phyloP scores from a whole-genome alignment of 768 basidiomycete genomes.

The Mycena rosella region DNA sequence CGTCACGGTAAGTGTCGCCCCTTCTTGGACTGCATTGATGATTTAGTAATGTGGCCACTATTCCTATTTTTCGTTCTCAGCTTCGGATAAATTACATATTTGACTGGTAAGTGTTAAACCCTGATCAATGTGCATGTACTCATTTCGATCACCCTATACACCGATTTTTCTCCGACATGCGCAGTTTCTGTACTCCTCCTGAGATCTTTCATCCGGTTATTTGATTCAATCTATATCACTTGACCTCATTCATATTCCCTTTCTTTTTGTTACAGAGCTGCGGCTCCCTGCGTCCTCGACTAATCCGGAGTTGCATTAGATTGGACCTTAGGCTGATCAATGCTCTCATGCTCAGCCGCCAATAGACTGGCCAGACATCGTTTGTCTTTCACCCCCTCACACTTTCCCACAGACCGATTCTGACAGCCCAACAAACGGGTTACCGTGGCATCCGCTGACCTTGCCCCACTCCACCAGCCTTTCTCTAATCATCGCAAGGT shows the following conservation, averaged over 20 bases:
- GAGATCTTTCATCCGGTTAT: slow-evolving; percentile 13
- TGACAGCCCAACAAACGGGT: slow-evolving; percentile 15
- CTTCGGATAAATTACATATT: slow-evolving; percentile 8
- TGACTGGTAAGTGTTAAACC: slow-evolving; percentile 10
- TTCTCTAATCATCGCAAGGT: neutral
- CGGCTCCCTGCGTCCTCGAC: slow-evolving; percentile 9
- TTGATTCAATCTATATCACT: slow-evolving; percentile 31
- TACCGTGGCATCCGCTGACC: slow-evolving; percentile 10
- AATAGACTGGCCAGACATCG: slow-evolving; percentile 9
- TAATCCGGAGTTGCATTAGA: slow-evolving; percentile 5
- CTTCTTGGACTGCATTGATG: slow-evolving; percentile 3
- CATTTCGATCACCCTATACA: slow-evolving; percentile 6
- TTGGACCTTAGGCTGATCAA: slow-evolving; percentile 13
- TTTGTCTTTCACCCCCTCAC: slow-evolving; percentile 14
- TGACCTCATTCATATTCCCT: slow-evolving; percentile 11
- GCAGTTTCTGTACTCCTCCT: slow-evolving; percentile 8
- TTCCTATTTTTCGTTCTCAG: slow-evolving; percentile 12
- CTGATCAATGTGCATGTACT: slow-evolving; percentile 17
- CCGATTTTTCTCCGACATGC: slow-evolving; percentile 14
- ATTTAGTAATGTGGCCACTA: slow-evolving; percentile 1
- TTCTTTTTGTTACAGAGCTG: slow-evolving; percentile 11
- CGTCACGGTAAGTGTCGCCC: slow-evolving; percentile 4
- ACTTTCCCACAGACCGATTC: slow-evolving; percentile 13
- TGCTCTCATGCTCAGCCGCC: slow-evolving; percentile 6
- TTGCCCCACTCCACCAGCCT: slow-evolving; percentile 13